A percentile compares a stretch with the other conserved stretches of the same genome.
These are phyloP conservation scores for Jaltomata sinuosa DNA, from an alignment of 257 asterid genomes.

Conservation along the genomic window DNA sequence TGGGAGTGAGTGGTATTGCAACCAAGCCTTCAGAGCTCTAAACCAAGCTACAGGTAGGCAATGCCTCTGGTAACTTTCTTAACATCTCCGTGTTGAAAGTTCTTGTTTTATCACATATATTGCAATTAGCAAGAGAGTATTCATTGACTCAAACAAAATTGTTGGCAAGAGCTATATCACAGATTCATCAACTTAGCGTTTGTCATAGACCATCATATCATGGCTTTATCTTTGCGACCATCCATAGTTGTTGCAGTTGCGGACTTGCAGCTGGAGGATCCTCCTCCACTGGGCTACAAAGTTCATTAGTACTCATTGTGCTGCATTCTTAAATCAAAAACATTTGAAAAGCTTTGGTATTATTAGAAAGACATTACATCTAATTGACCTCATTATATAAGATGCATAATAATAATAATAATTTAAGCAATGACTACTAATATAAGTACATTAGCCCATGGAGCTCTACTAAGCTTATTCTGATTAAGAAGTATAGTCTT, in stretches of 20 bases:
- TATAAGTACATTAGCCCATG: background rate
- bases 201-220: background rate
- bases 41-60: slow-evolving; percentile 88
- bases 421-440: background rate
- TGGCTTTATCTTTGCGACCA: background rate
- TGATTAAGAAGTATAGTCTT: background rate
- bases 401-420: background rate
- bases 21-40: slow-evolving; percentile 94
- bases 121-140: background rate
- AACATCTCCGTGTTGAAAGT: background rate
- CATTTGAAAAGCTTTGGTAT: background rate
- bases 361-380: background rate
- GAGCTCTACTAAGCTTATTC: background rate
- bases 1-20: slow-evolving; percentile 97
- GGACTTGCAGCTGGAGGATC: background rate
- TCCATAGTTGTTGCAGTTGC: background rate
- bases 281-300: background rate
- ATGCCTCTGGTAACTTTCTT: background rate
- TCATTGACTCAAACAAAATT: background rate
- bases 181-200: background rate
- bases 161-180: background rate
- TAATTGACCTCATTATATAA: background rate
- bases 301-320: background rate
- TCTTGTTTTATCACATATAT: background rate
- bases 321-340: background rate